A percentile compares a stretch with the other conserved stretches of the same genome.
Conservation (phyloP, 148 eudicot species). For the Silene conica region DNA sequence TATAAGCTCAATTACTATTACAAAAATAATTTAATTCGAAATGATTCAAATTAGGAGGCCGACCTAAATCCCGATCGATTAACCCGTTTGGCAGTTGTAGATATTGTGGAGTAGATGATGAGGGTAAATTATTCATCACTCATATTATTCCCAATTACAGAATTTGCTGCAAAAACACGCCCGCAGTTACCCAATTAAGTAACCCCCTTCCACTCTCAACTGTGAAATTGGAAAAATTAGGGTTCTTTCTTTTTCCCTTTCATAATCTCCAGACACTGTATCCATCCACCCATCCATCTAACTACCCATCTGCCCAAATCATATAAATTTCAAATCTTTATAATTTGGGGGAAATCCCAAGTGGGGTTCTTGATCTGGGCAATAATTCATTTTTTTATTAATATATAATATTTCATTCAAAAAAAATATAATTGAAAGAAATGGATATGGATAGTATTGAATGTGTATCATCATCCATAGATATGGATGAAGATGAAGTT, state of each 20-base stretch:
- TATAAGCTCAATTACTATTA: too few species aligned
- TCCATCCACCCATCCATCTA: too few species aligned
- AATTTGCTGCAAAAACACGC: constrained; percentile 4
- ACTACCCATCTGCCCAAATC: too few species aligned
- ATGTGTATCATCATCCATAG: constrained; percentile 51
- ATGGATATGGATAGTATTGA: constrained; percentile 79
- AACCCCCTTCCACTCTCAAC: background rate
- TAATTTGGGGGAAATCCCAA: background rate
- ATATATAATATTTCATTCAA: constrained; percentile 9
- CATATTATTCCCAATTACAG: background rate
- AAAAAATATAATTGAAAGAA: background rate
- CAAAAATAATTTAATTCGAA: too few species aligned
- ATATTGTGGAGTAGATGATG: background rate
- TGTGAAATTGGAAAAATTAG: background rate
- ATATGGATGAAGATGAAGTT: constrained; percentile 65
- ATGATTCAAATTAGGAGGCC: too few species aligned
- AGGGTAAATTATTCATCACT: background rate
- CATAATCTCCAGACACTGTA: background rate
- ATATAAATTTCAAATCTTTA: background rate
- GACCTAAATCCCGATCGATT: too few species aligned
- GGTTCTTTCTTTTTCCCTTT: background rate
- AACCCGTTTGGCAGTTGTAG: too few species aligned
- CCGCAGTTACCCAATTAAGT: constrained; percentile 1
- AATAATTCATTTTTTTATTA: background rate
- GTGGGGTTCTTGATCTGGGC: constrained; percentile 12